These are phyloP conservation scores for Botryotinia narcissicola DNA, from an alignment of 2,329 filamentous ascomycete species.

Conservation along the genomic window DNA sequence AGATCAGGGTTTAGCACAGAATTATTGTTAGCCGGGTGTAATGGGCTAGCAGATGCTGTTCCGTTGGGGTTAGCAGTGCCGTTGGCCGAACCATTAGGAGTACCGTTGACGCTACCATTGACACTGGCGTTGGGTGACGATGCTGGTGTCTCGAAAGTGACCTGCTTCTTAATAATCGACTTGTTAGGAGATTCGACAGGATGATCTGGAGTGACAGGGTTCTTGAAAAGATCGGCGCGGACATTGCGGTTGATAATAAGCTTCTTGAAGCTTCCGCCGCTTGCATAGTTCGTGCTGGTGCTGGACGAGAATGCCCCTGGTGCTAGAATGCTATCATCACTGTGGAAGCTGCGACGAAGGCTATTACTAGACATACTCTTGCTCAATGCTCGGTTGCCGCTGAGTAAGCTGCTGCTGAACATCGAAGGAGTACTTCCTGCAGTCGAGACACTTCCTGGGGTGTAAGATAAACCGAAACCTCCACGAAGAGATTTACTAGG, in stretches of 20 bases:
- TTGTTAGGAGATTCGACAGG: slow-evolving; percentile 47
- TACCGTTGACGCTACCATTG: slow-evolving; percentile 40
- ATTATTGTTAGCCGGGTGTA: slow-evolving; percentile 39
- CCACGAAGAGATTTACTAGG: slow-evolving; percentile 70
- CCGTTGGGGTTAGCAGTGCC: slow-evolving; percentile 47
- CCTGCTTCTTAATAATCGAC: slow-evolving; percentile 68
- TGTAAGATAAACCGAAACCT: slow-evolving; percentile 91
- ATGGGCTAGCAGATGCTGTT: slow-evolving; percentile 24
- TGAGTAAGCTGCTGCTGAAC: slow-evolving; percentile 64
- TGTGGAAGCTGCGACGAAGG: slow-evolving; percentile 75
- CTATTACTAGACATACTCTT: slow-evolving; percentile 91
- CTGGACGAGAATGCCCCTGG: slow-evolving; percentile 80
- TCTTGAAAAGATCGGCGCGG: slow-evolving; percentile 67
- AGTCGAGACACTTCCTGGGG: slow-evolving; percentile 69
- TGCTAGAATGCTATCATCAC: slow-evolving; percentile 81
- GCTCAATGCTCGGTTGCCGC: slow-evolving; percentile 63
- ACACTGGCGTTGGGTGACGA: slow-evolving; percentile 30
- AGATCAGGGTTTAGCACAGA: slow-evolving; percentile 55
- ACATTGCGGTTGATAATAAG: slow-evolving; percentile 88
- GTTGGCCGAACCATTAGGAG: slow-evolving; percentile 40
- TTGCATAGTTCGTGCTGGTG: slow-evolving; percentile 61
- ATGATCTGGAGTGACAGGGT: slow-evolving; percentile 45
- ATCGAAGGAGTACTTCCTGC: slow-evolving; percentile 65
- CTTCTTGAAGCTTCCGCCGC: slow-evolving; percentile 75
- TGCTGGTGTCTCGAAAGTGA: slow-evolving; percentile 72